A percentile compares a stretch with the other conserved stretches of the same genome.
phyloP scores from a whole-genome alignment of 768 basidiomycete genomes.

The Rossbeevera mucosa region DNA sequence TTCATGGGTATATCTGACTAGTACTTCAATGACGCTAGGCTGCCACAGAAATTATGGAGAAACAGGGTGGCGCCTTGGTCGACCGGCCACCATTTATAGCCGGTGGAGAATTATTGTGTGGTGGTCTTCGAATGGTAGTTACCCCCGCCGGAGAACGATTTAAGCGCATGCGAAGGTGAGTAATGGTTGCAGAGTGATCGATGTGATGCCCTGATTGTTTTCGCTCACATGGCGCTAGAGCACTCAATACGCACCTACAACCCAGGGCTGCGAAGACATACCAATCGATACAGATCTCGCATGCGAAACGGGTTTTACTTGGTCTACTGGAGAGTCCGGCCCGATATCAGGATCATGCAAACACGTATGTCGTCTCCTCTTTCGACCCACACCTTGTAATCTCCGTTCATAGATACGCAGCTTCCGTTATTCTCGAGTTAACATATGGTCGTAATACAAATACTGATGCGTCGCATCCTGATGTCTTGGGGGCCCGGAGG shows the following conservation, averaged over 20 bases:
- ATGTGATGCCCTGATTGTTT: not conserved
- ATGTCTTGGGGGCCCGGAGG: constrained; percentile 17
- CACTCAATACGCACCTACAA: constrained; percentile 51
- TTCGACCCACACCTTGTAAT: constrained; percentile 18
- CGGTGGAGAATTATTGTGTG: constrained; percentile 44
- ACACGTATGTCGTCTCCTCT: constrained; percentile 37
- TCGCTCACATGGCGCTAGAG: constrained; percentile 27
- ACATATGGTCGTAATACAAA: constrained; percentile 20
- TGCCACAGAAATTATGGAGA: constrained; percentile 57
- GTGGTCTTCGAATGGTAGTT: constrained; percentile 50
- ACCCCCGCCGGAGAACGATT: constrained; percentile 48
- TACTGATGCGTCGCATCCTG: constrained; percentile 13
- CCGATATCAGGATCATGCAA: constrained; percentile 8
- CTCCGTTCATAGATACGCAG: constrained; percentile 11
- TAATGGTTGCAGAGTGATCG: not conserved
- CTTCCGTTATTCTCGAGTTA: constrained; percentile 12
- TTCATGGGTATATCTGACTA: not conserved
- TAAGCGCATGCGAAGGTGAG: constrained; percentile 50
- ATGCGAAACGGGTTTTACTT: constrained; percentile 15
- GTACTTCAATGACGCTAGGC: constrained; percentile 35
- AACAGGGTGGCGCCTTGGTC: constrained; percentile 39
- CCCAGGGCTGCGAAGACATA: constrained; percentile 44
- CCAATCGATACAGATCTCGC: constrained; percentile 39
- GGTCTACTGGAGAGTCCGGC: constrained; percentile 11
- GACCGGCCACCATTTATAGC: constrained; percentile 38